Percentiles rank a stretch among this genome's conserved stretches.
These are phyloP conservation scores for Aspergillus versicolor DNA, from an alignment of 2,329 filamentous ascomycete species.

Conservation along the genomic window DNA sequence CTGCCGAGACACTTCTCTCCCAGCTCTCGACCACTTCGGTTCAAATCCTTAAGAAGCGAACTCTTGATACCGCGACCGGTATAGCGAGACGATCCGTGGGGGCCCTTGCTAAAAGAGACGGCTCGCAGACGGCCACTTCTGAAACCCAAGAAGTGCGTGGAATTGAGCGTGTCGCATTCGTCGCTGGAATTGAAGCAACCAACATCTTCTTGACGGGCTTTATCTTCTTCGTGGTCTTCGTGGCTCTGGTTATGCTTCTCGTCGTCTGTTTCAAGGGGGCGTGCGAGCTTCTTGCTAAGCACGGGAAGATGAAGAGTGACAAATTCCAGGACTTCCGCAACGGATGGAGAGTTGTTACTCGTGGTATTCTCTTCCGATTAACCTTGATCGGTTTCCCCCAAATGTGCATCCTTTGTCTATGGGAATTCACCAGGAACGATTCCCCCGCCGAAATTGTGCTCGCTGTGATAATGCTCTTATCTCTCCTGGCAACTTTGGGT, in stretches of 20 bases:
- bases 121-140: constrained; percentile 36
- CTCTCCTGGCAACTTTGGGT: constrained; percentile 71
- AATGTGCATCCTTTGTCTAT: constrained; percentile 84
- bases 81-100: not conserved
- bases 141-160: constrained; percentile 64
- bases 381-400: constrained; percentile 89
- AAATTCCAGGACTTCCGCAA: constrained; percentile 93
- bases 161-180: constrained; percentile 86
- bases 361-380: constrained; percentile 89
- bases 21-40: constrained; percentile 74
- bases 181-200: constrained; percentile 77
- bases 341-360: constrained; percentile 87
- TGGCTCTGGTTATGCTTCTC: constrained; percentile 69
- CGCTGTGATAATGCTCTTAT: constrained; percentile 84
- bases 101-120: constrained; percentile 45
- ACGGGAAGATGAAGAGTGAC: constrained; percentile 75
- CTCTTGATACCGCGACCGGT: constrained; percentile 40
- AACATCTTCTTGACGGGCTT: constrained; percentile 93
- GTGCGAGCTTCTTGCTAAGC: constrained; percentile 73
- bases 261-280: constrained; percentile 78
- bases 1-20: constrained; percentile 74
- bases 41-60: constrained; percentile 69
- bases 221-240: constrained; percentile 83
- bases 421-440: constrained; percentile 86
- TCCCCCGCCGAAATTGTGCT: constrained; percentile 83